phyloP scores from a whole-genome alignment of 2,329 filamentous ascomycete species.

The Madurella mycetomatis region DNA sequence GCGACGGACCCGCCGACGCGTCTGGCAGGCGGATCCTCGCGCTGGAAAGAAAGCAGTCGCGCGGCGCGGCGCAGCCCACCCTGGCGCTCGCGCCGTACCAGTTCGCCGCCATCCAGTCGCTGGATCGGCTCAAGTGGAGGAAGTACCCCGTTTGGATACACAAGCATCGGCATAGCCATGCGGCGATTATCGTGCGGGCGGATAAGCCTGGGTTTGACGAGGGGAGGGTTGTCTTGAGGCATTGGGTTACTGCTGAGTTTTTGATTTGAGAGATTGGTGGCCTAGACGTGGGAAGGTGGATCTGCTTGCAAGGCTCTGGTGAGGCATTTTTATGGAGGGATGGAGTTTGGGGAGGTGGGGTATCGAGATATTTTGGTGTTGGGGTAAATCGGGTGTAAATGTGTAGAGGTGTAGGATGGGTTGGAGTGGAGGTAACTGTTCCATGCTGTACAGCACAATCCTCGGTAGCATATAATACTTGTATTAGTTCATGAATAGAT shows the following conservation, averaged over 20 bases:
- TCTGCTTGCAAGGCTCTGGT: too few relatives aligned
- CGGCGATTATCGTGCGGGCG: conserved; percentile 79
- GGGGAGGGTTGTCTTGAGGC: conserved; percentile 70
- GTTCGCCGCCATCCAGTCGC: conserved; percentile 75
- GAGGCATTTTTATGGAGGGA: neutral
- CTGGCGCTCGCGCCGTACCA: conserved; percentile 75
- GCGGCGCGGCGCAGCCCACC: conserved; percentile 49
- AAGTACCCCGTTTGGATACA: conserved; percentile 72
- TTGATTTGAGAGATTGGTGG: conserved; percentile 28
- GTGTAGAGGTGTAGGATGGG: neutral
- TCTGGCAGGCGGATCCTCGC: conserved; percentile 37
- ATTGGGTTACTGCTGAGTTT: conserved; percentile 79
- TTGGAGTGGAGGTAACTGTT: too few relatives aligned
- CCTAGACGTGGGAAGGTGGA: too few relatives aligned
- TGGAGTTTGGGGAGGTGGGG: neutral
- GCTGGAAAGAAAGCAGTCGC: conserved; percentile 39
- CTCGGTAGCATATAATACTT: too few relatives aligned
- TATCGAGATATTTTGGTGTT: neutral
- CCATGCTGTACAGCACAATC: too few relatives aligned
- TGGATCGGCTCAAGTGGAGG: conserved; percentile 63
- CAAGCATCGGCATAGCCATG: conserved; percentile 75
- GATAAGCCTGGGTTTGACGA: conserved; percentile 66
- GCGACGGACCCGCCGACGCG: conserved; percentile 30
- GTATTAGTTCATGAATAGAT: too few relatives aligned
- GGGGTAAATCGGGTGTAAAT: neutral